Evolutionary conservation across 1,139 yeast species (phyloP).

Genomic region (Kurtzmaniella quercitrusa): DNA sequence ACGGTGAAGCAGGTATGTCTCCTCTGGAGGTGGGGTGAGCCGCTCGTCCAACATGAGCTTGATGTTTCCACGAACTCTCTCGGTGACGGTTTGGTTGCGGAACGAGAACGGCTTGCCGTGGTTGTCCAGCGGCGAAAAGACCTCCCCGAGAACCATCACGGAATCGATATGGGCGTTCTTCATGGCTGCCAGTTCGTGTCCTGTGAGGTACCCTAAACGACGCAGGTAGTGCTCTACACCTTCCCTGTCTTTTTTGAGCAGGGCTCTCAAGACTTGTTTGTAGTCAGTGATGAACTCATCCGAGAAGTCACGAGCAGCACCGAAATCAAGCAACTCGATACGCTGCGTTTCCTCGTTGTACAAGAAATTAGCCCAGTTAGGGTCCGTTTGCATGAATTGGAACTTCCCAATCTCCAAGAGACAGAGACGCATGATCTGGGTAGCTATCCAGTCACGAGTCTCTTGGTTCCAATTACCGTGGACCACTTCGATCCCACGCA

Average conservation of each 20-base stretch:
- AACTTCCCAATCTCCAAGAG: slow-evolving; percentile 78
- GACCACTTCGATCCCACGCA: slow-evolving; percentile 80
- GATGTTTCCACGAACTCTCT: slow-evolving; percentile 81
- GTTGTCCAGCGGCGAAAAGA: slow-evolving; percentile 60
- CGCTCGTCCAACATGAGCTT: slow-evolving; percentile 88
- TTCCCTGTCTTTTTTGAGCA: slow-evolving; percentile 65
- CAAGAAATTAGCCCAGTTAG: slow-evolving; percentile 97
- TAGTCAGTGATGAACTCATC: slow-evolving; percentile 67
- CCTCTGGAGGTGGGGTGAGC: slow-evolving; percentile 96
- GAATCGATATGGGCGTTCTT: slow-evolving; percentile 89
- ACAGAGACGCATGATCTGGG: slow-evolving; percentile 82
- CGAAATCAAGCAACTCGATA: slow-evolving; percentile 88
- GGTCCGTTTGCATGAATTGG: slow-evolving; percentile 97
- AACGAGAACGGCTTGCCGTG: slow-evolving; percentile 60
- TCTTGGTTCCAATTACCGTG: slow-evolving; percentile 75
- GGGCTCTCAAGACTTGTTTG: slow-evolving; percentile 69
- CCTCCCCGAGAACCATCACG: slow-evolving; percentile 87
- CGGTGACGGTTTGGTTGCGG: slow-evolving; percentile 83
- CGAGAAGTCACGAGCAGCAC: slow-evolving; percentile 80
- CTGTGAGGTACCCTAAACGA: slow-evolving; percentile 85
- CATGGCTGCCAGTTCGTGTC: slow-evolving; percentile 85
- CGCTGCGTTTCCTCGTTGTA: slow-evolving; percentile 63
- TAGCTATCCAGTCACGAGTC: slow-evolving; percentile 75
- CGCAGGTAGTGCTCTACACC: slow-evolving; percentile 62
- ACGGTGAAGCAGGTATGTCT: slow-evolving; percentile 90